Evolutionary conservation across 2,329 filamentous ascomycete genomes (phyloP).

Genomic region (Phyllosticta citriasiana): DNA sequence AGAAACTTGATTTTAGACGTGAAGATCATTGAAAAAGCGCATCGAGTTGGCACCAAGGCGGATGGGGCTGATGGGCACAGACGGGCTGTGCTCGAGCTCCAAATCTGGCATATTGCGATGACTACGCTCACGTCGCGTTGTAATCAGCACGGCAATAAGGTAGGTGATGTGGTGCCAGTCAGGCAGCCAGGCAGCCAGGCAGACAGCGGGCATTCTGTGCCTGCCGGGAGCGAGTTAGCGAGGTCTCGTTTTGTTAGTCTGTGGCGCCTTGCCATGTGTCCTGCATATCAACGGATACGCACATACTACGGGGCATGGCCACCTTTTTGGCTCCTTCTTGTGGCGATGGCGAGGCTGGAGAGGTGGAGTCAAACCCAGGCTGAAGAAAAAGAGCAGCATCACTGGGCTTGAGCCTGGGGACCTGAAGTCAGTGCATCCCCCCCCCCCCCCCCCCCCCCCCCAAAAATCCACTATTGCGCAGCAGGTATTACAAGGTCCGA

Average conservation of each 20-base stretch:
- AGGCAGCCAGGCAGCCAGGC: no score
- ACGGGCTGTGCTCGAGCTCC: background rate
- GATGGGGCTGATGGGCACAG: background rate
- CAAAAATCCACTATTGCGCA: background rate
- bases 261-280: background rate
- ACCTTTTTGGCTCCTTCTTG: background rate
- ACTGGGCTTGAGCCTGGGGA: background rate
- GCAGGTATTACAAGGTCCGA: background rate
- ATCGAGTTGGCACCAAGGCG: background rate
- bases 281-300: background rate
- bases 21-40: background rate
- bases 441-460: background rate
- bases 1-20: background rate
- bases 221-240: background rate
- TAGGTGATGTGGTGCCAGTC: background rate
- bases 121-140: background rate
- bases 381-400: background rate
- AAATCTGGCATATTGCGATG: background rate
- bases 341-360: background rate
- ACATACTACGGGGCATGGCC: background rate
- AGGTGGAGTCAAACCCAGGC: background rate
- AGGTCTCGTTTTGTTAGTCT: background rate
- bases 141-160: background rate
- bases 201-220: background rate
- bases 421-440: background rate